Evolutionary conservation across 345 rosid species (phyloP), one percentile per base, ranked within the genome.

Genomic region (Hevea brasiliensis): DNA sequence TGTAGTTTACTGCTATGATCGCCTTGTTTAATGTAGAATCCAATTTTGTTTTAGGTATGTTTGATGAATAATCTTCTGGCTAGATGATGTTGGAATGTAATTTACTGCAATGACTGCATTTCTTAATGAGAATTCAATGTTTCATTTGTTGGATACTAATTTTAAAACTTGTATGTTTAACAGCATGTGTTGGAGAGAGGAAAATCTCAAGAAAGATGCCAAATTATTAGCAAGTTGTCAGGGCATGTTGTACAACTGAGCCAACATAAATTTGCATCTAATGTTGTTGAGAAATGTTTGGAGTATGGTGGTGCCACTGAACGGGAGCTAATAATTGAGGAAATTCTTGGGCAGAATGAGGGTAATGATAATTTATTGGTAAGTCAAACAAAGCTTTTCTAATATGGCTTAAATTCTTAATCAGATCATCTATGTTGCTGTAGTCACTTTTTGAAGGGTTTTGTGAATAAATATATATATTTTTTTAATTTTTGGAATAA

Each of bases 171-270:
- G 54, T 55, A 14, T 23, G 54, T 35, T 32, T 56, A 68, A 58
- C 88, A 95, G 98, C 99, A 95, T 85, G 96, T 92, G 56, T 70
- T 95, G 83, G 97, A 86, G 85, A 90, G 94, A 77, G 99, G 98
- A 44, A 91, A 84, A 80, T 74, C 94, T 8, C 74, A 77, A 6
- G 99, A 95, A 83, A 87, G 98, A 80, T 73, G 83, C 79, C 84
- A 77, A 75, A 92, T 95, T 75, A 83, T 92, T 67, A 81, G 83
- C 85, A 89, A 95, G 80, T 83, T 95, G 80, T 75, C 82, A 20
- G 99, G 99, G 67, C 89, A 89, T 67, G 78, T 95, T 82, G 91
- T 89, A 65, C 90, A 85, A 70, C 82, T 95, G 93, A 92, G 99
- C 81, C 99, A 95, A 87, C 97, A 95, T 87, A 95, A 95, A 70